Evolutionary conservation across 345 rosid species (phyloP).

Genomic region (Gynandropsis gynandra): DNA sequence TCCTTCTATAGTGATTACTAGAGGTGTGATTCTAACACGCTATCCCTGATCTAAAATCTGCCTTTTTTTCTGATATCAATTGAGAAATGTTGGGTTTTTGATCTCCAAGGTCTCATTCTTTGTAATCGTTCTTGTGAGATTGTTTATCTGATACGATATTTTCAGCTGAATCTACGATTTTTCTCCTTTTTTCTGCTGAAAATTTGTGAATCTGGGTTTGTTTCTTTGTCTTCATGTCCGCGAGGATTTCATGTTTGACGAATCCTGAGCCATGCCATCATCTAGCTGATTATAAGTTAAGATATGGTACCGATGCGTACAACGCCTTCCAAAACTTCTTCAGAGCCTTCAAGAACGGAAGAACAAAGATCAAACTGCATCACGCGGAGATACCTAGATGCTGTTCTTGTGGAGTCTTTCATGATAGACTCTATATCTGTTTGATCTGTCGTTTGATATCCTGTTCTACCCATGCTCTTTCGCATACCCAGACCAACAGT

Average conservation of each 20-base stretch:
- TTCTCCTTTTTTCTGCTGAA: neutral
- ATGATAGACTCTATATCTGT: conserved; percentile 50
- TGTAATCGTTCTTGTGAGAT: neutral
- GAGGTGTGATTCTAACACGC: conserved; percentile 17
- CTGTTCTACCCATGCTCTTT: conserved; percentile 60
- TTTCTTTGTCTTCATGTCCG: conserved; percentile 35
- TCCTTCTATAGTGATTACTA: conserved; percentile 19
- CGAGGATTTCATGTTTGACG: conserved; percentile 35
- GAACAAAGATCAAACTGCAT: conserved; percentile 34
- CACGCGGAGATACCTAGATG: conserved; percentile 48
- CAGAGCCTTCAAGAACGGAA: conserved; percentile 41
- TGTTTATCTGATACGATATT: neutral
- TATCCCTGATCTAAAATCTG: conserved; percentile 17
- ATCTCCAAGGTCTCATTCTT: conserved; percentile 1
- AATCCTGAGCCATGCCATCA: conserved; percentile 65
- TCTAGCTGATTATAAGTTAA: conserved; percentile 70
- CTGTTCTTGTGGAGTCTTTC: conserved; percentile 45
- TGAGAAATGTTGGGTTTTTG: conserved; percentile 15
- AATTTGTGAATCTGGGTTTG: conserved; percentile 9
- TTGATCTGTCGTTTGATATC: conserved; percentile 61
- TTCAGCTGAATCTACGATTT: neutral
- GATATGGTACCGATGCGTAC: conserved; percentile 48
- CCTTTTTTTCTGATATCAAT: conserved; percentile 10
- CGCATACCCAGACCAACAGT: conserved; percentile 44
- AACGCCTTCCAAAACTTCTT: conserved; percentile 41